Evolutionary conservation across 495 filamentous ascomycete genomes (phyloP), one percentile per base, ranked within the genome.

Genomic region (Penicillium paradoxum): DNA sequence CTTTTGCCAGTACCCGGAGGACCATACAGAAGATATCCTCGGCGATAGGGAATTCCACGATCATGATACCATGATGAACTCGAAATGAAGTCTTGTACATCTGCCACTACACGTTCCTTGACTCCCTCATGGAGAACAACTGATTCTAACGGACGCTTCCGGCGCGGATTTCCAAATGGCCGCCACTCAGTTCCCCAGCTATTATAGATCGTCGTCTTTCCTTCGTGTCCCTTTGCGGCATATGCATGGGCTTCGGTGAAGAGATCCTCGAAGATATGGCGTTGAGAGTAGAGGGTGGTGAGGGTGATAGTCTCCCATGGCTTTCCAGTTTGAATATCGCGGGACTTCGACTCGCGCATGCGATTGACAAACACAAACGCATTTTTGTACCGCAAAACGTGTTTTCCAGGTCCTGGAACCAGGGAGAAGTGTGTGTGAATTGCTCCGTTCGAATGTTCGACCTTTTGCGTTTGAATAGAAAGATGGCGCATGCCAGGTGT

Each of bases 1-100:
- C 86, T 96, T 69, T 98, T 98, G 18, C 93, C 93, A 14, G 89
- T 95, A 2, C 93, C 93, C 0, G 93, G 95, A 2, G 92, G 91
- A 0, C 93, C 93, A 63, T 96, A 91, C 4, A 98, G 79, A 34
- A 98, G 78, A 68, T 97, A 98, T 1, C 93, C 93, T 18, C 93
- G 79, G 29, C 93, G 84, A 55, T 97, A 98, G 1, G 93, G 93
- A 57, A 98, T 95, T 6, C 93, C 93, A 6, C 93, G 85, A 62
- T 97, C 89, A 24, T 91, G 80, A 59, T 98, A 98, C 93, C 93
- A 98, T 36, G 84, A 77, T 27, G 84, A 79, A 27, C 88, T 83
- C 1, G 67, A 75, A 33, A 96, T 71, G 57, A 98, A 98, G 55
- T 92, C 89, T 56, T 83, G 79, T 1, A 96, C 83, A 62, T 98